Base-by-base conservation (phyloP, 2,329 filamentous ascomycete genomes). In the Teratosphaeria gauchensis region DNA sequence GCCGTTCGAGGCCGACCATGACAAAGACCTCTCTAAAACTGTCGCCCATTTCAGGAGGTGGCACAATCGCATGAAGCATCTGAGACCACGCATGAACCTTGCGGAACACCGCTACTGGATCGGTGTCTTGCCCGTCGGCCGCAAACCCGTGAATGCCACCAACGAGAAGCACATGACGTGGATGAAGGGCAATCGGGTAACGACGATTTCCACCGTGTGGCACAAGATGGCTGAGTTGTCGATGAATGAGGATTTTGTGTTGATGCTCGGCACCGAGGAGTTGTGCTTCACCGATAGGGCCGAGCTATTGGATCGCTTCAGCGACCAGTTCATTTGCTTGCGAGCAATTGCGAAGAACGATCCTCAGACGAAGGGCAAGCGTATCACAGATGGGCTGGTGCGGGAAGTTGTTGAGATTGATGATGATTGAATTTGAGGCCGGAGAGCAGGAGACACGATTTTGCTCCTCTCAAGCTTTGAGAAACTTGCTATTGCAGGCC, bases 161-260 rank as follows among this genome's bases (percentile, higher is more conserved):
- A 61, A 57, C 11, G 63, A 66, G 51, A 65, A 62, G 33, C 56
- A 62, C 42, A 60, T 63, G 51, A 57, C 51, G 46, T 63, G 61
- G 71, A 66, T 73, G 63, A 69, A 69, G 32, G 71, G 68, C 1
- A 68, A 69, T 55, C 58, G 62, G 9, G 60, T 61, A 42, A 69
- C 64, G n/a, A 72, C 70, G 2, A 64, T 72, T 3, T 60, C 63
- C 46, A 73, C 71, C 1, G 64, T 73, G 55, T 67, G 63, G 65
- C 62, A 69, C 35, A 57, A 57, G 9, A 70, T 66, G 56, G 30
- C 55, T 12, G 54, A 52, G 14, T 62, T 63, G 4, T 63, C 61
- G 2, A 56, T 63, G 51, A 51, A 55, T 12, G 64, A 66, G 16
- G 62, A 65, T 12, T 65, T 66, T 33, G 63, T 64, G 24, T 56